Evolutionary conservation across 1,139 yeast species (phyloP).

Genomic region (Sugiyamaella grinbergsii): DNA sequence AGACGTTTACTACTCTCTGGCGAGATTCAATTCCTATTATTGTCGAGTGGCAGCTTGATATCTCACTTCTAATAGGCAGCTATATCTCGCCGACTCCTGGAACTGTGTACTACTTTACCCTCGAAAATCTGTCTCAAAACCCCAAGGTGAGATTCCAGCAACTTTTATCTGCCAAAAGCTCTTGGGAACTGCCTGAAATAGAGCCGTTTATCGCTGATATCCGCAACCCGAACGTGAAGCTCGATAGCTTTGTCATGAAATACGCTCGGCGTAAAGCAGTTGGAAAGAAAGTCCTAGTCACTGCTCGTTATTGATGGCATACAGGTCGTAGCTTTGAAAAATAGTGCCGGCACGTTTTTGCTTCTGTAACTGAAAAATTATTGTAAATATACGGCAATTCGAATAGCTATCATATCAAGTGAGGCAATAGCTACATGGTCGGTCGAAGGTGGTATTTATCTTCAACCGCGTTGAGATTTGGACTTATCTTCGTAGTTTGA

Average conservation of each 20-base stretch:
- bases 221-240: conserved; percentile 56
- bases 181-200: conserved; percentile 76
- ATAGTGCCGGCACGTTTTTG: no score
- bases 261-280: conserved; percentile 66
- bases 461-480: no score
- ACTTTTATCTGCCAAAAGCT: conserved; percentile 59
- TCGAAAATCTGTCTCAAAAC: conserved; percentile 52
- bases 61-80: conserved; percentile 56
- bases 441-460: no score
- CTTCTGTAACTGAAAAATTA: no score
- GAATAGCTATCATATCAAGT: no score
- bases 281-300: conserved; percentile 51
- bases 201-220: conserved; percentile 63
- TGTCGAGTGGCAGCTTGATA: conserved; percentile 54
- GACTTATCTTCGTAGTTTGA: no score
- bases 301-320: no score
- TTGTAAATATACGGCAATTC: no score
- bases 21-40: conserved; percentile 32
- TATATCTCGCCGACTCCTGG: conserved; percentile 52
- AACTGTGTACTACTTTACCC: conserved; percentile 56
- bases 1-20: conserved; percentile 31
- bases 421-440: no score
- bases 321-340: no score
- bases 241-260: conserved; percentile 73
- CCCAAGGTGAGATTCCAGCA: conserved; percentile 58